Evolutionary conservation across 768 basidiomycete genomes (phyloP).

Genomic region (Naematelia aurantialba): DNA sequence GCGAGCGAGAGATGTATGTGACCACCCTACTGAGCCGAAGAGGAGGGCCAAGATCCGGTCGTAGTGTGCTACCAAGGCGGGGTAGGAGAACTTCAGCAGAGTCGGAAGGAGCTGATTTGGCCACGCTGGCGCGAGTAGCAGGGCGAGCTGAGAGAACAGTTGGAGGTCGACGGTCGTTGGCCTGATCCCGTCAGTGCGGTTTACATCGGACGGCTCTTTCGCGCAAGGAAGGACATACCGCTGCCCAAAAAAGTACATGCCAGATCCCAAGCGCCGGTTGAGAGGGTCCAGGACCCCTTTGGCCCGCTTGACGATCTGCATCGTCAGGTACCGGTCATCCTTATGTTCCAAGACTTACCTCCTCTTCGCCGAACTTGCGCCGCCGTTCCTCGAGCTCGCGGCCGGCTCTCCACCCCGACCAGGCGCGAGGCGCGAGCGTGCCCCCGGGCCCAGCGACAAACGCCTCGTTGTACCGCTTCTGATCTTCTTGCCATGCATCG

Average conservation of each 20-base stretch:
- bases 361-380: slow-evolving; percentile 30
- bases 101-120: slow-evolving; percentile 32
- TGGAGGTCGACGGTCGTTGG: slow-evolving; percentile 26
- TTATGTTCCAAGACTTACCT: slow-evolving; percentile 26
- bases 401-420: slow-evolving; percentile 39
- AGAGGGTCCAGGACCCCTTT: slow-evolving; percentile 31
- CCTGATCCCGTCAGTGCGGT: slow-evolving; percentile 16
- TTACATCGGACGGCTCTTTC: background rate
- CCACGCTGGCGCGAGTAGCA: slow-evolving; percentile 24
- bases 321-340: background rate
- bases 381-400: slow-evolving; percentile 27
- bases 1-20: background rate
- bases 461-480: slow-evolving; percentile 16
- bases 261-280: slow-evolving; percentile 19
- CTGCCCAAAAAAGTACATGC: slow-evolving; percentile 26
- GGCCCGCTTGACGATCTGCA: slow-evolving; percentile 22
- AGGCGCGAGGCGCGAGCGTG: slow-evolving; percentile 33
- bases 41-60: slow-evolving; percentile 18
- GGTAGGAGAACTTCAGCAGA: slow-evolving; percentile 21
- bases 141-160: slow-evolving; percentile 29
- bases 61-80: slow-evolving; percentile 28
- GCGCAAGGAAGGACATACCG: slow-evolving; percentile 15
- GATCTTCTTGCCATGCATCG: slow-evolving; percentile 32
- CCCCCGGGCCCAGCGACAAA: slow-evolving; percentile 36
- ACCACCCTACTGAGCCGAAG: slow-evolving; percentile 5